Evolutionary conservation across 2,329 filamentous ascomycete genomes (phyloP), one percentile per base, ranked within the genome.

Genomic region (Helotiales sp.): DNA sequence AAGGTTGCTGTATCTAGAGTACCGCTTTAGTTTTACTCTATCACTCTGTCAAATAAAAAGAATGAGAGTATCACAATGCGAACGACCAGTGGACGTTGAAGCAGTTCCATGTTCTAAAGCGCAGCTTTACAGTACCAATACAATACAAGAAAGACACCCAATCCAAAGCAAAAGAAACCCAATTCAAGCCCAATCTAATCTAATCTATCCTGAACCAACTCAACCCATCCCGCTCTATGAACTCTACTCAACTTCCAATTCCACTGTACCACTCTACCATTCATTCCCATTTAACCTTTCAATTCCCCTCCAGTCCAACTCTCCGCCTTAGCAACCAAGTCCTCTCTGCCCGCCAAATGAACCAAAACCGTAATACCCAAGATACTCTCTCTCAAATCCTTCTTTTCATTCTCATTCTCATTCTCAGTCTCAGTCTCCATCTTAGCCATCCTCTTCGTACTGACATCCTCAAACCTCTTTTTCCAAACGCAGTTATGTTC

Each of bases 401-500:
- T 26, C 13, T 57, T 45, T 7, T 49, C 57, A 30, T 22, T 57
- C 26, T 43, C 28, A 32, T 7, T n/a, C n/a, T n/a, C n/a, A n/a
- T n/a, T n/a, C n/a, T n/a, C n/a, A n/a, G n/a, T n/a, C n/a, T n/a
- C n/a, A n/a, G n/a, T 32, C 24, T 17, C 47, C 60, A 17, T 61
- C 54, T 17, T 37, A 13, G 5, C 40, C 40, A 20, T 20, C 6
- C 24, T 32, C 30, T 4, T 55, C 34, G 40, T 47, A 34, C 57
- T 28, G 49, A 37, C 43, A 43, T 54, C 22, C 69, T 64, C 54
- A 71, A 63, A 68, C 63, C 62, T 66, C 20, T 49, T 65, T 40
- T 71, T 73, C 74, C 73, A 75, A 43, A 70, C 17, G 64, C 72
- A 74, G 17, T 70, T 67, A 67, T 74, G 71, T 26, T 61, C 61